Evolutionary conservation across 2,329 filamentous ascomycete species (phyloP).

Genomic region (Plectosphaerella sp.): DNA sequence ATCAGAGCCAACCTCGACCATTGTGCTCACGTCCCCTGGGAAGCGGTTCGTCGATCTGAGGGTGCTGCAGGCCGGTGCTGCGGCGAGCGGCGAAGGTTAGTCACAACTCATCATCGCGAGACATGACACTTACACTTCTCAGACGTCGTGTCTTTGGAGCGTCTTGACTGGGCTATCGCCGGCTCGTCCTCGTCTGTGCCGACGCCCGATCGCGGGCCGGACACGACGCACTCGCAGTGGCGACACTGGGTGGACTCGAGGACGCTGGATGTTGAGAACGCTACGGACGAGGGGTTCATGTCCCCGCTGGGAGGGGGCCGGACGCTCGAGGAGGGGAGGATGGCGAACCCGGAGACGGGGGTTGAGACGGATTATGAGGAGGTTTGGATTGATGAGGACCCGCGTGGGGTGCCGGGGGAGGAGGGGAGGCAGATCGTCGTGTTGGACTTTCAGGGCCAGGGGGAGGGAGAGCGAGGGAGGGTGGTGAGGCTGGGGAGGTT

Average conservation of each 20-base stretch:
- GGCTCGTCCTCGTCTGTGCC: conserved; percentile 41
- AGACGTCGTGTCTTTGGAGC: conserved; percentile 10
- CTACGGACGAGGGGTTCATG: conserved; percentile 54
- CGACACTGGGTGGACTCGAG: conserved; percentile 58
- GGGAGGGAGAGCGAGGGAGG: conserved; percentile 36
- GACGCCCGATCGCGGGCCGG: neutral
- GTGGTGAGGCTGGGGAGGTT: conserved; percentile 49
- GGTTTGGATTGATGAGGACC: conserved; percentile 51
- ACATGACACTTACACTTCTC: neutral
- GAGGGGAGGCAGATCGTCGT: conserved; percentile 25
- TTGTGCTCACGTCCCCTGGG: conserved; percentile 58
- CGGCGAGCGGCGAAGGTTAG: conserved; percentile 10
- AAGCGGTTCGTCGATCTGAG: conserved; percentile 60
- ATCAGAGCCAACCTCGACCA: conserved; percentile 58
- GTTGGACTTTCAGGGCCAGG: conserved; percentile 27
- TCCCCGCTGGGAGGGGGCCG: conserved; percentile 33
- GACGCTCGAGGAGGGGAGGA: conserved; percentile 53
- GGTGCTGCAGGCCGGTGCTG: conserved; percentile 31
- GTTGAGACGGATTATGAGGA: conserved; percentile 58
- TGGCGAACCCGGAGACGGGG: conserved; percentile 54
- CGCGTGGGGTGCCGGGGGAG: conserved; percentile 10
- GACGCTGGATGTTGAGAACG: conserved; percentile 27
- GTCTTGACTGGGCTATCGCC: conserved; percentile 63
- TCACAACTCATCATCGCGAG: neutral
- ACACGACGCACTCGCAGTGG: conserved; percentile 39